Percentiles rank a stretch among this genome's conserved stretches.
Evolutionary conservation across 208 protist species (phyloP).

Genomic region (Wallacemonas sp.): DNA sequence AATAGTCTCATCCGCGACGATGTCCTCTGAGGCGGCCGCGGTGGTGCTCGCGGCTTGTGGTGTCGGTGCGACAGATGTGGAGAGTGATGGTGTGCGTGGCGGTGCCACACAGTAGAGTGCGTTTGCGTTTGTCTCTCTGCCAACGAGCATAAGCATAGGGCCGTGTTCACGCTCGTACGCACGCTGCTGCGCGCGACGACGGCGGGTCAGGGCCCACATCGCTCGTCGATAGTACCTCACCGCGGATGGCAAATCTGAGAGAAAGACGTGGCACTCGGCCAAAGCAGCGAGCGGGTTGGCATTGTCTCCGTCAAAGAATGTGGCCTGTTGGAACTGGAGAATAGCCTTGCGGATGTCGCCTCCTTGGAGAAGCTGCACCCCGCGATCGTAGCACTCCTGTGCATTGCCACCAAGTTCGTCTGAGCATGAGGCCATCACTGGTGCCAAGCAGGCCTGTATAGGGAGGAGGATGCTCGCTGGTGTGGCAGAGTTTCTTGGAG

Average conservation of each 20-base stretch:
- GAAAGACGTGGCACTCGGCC: slow-evolving; percentile 79
- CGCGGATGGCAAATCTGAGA: slow-evolving; percentile 83
- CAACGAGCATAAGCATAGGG: slow-evolving; percentile 12
- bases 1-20: neutral
- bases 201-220: slow-evolving; percentile 57
- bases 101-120: neutral
- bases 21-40: neutral
- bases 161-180: slow-evolving; percentile 18
- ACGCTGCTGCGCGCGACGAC: slow-evolving; percentile 14
- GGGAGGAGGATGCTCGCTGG: no score
- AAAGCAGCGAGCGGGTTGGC: slow-evolving; percentile 69
- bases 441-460: no score
- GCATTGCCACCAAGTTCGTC: slow-evolving; percentile 12
- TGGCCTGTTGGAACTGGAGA: slow-evolving; percentile 62
- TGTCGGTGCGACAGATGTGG: no score
- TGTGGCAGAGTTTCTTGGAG: no score
- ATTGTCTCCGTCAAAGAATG: slow-evolving; percentile 75
- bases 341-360: slow-evolving; percentile 62
- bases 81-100: neutral
- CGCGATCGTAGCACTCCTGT: slow-evolving; percentile 51
- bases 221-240: slow-evolving; percentile 79
- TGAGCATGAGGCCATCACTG: neutral
- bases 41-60: neutral
- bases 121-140: neutral
- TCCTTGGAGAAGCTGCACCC: slow-evolving; percentile 37